A percentile compares a stretch with the other conserved stretches of the same genome.
Conservation (phyloP, 805 yeast genomes). For the Candida loeiensis region DNA sequence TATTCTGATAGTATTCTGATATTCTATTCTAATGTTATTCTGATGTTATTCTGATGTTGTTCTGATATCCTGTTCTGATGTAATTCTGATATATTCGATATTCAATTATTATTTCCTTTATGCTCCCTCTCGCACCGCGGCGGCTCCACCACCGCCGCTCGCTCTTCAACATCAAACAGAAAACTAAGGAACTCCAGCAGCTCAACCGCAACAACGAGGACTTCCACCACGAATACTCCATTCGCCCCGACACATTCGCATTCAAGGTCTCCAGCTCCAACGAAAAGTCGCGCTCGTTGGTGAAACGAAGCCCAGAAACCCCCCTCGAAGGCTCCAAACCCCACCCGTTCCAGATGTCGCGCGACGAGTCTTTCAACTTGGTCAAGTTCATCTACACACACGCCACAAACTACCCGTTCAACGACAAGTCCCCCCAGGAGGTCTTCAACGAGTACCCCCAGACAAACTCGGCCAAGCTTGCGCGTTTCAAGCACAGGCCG, state of each 20-base stretch:
- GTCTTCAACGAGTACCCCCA: constrained; percentile 35
- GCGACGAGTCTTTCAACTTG: constrained; percentile 20
- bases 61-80: too few species aligned
- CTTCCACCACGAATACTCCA: constrained; percentile 41
- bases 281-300: constrained; percentile 17
- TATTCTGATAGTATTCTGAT: too few species aligned
- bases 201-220: constrained; percentile 13
- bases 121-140: not conserved
- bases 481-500: constrained; percentile 48
- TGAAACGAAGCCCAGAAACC: constrained; percentile 2
- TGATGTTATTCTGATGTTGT: too few species aligned
- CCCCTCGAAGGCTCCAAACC: constrained; percentile 5
- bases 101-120: not conserved
- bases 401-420: constrained; percentile 42
- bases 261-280: constrained; percentile 32
- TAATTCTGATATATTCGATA: not conserved
- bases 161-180: constrained; percentile 19
- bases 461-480: constrained; percentile 31
- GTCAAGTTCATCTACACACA: constrained; percentile 36
- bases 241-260: constrained; percentile 44
- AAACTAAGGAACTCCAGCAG: constrained; percentile 17
- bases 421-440: constrained; percentile 34
- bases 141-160: constrained; percentile 9
- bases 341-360: constrained; percentile 26
- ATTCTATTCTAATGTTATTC: too few species aligned